Conservation (phyloP, 2,329 filamentous ascomycete species). For the Fusarium sp. region DNA sequence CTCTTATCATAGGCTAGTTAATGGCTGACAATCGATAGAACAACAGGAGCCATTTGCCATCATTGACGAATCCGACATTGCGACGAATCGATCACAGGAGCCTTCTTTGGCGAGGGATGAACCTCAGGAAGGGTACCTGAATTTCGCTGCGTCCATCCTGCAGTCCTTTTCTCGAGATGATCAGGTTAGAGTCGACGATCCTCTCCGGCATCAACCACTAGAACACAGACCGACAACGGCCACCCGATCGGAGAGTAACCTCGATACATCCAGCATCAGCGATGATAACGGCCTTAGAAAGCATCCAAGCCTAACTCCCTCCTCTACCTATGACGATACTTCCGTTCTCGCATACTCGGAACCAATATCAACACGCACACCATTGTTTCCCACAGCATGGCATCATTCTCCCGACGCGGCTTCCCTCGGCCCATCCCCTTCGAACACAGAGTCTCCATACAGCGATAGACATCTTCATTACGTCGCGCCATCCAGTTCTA, state of each 20-base stretch:
- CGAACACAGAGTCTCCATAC: background rate
- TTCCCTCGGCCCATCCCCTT: background rate
- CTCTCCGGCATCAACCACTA: background rate
- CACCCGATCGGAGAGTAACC: background rate
- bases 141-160: conserved; percentile 13
- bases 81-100: background rate
- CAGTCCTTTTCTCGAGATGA: conserved; percentile 15
- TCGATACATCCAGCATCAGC: background rate
- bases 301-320: background rate
- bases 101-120: background rate
- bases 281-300: background rate
- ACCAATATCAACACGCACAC: background rate
- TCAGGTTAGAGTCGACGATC: background rate
- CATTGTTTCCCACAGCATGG: background rate
- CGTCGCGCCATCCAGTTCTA: background rate
- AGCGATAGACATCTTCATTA: background rate
- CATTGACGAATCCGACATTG: conserved; percentile 21
- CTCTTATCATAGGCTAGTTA: too few species aligned
- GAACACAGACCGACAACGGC: background rate
- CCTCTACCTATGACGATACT: accelerated
- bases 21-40: background rate
- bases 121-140: conserved; percentile 4
- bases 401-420: background rate
- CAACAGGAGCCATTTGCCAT: conserved; percentile 8
- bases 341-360: background rate